A percentile compares a stretch with the other conserved stretches of the same genome.
These are phyloP conservation scores for Orbilia oligospora DNA, from an alignment of 2,329 filamentous ascomycete genomes.

Conservation along the genomic window DNA sequence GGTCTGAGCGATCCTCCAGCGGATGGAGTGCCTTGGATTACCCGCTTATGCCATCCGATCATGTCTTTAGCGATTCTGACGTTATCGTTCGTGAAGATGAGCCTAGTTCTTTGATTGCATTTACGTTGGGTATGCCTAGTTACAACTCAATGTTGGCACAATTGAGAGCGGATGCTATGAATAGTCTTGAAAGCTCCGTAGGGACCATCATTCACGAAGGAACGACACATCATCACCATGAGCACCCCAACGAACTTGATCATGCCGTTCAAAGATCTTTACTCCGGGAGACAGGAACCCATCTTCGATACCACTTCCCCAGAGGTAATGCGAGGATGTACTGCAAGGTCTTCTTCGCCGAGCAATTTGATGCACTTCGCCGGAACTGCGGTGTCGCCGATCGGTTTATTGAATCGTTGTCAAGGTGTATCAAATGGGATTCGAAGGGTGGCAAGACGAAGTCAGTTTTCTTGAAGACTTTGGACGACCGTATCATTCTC, in stretches of 20 bases:
- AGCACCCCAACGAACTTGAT: constrained; percentile 67
- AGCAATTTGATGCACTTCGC: constrained; percentile 95
- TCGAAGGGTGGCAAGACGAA: constrained; percentile 98
- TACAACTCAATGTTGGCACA: constrained; percentile 84
- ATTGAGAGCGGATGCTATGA: constrained; percentile 70
- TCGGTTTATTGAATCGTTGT: constrained; percentile 93
- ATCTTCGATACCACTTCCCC: constrained; percentile 95
- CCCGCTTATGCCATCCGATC: constrained; percentile 83
- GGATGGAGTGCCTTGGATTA: constrained; percentile 95
- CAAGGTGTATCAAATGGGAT: constrained; percentile 96
- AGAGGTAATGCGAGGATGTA: constrained; percentile 95
- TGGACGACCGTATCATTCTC: constrained; percentile 93
- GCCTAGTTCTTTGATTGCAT: constrained; percentile 93
- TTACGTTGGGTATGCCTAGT: constrained; percentile 88
- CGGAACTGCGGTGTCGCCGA: constrained; percentile 93
- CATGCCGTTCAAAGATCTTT: constrained; percentile 88
- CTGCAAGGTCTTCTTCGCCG: constrained; percentile 98
- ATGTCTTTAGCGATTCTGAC: constrained; percentile 96
- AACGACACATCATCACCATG: constrained; percentile 55
- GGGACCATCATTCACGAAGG: constrained; percentile 63
- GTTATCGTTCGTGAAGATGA: constrained; percentile 98
- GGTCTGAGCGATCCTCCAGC: constrained; percentile 96
- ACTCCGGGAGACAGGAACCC: constrained; percentile 86
- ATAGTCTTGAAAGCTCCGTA: constrained; percentile 65
- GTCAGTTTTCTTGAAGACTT: constrained; percentile 94